These are phyloP conservation scores for Mycena vulgaris DNA, from an alignment of 768 basidiomycete genomes.

Conservation along the genomic window DNA sequence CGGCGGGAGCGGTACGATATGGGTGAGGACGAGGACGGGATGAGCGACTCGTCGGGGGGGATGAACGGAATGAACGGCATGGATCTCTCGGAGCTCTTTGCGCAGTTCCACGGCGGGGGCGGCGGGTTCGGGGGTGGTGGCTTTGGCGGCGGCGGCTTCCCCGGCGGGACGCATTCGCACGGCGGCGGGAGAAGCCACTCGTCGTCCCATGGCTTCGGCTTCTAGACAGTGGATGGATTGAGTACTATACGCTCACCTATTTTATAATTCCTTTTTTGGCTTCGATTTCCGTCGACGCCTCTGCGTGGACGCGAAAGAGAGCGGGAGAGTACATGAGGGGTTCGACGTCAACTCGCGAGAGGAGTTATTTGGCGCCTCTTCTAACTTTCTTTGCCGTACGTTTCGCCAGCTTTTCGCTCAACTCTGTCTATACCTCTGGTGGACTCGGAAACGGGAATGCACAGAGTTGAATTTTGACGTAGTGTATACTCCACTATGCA, in stretches of 20 bases:
- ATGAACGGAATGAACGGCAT: slow-evolving; percentile 63
- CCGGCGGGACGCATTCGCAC: slow-evolving; percentile 16
- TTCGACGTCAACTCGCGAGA: too few species aligned
- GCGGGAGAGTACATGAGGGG: too few species aligned
- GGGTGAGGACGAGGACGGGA: slow-evolving; percentile 87
- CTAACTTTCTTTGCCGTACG: too few species aligned
- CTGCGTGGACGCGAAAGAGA: too few species aligned
- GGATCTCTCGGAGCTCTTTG: slow-evolving; percentile 76
- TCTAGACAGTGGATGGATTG: slow-evolving; percentile 19
- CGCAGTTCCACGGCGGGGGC: slow-evolving; percentile 64
- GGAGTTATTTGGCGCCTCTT: too few species aligned
- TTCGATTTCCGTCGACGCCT: background rate
- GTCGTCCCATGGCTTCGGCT: slow-evolving; percentile 20
- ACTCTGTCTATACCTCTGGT: too few species aligned
- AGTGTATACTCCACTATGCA: too few species aligned
- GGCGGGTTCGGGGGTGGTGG: slow-evolving; percentile 47
- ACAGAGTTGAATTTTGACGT: too few species aligned
- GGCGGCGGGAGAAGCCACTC: slow-evolving; percentile 24
- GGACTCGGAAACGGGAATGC: too few species aligned
- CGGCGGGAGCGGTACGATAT: slow-evolving; percentile 83
- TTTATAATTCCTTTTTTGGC: slow-evolving; percentile 8
- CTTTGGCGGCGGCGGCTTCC: slow-evolving; percentile 21
- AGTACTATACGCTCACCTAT: background rate
- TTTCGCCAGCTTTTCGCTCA: too few species aligned
- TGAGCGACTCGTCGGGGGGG: slow-evolving; percentile 61